Evolutionary conservation across 768 basidiomycete species (phyloP).

Genomic region (Tricholoma furcatifolium): DNA sequence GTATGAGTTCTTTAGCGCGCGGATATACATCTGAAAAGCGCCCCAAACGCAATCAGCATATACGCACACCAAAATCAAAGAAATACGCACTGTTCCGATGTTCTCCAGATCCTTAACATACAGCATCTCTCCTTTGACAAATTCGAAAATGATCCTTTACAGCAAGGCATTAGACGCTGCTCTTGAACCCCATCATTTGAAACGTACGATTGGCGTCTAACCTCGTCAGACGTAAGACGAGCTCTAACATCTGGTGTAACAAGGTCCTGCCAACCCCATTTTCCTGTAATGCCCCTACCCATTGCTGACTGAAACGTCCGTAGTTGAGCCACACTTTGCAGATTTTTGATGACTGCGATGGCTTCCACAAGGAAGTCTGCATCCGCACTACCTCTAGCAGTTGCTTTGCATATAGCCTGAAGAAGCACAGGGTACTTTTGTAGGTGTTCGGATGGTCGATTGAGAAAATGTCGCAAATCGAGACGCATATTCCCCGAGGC

Average conservation of each 20-base stretch:
- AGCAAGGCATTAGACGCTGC: background rate
- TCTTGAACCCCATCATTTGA: background rate
- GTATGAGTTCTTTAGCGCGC: conserved; percentile 67
- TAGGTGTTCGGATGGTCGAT: conserved; percentile 79
- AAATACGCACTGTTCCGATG: conserved; percentile 66
- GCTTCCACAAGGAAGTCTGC: conserved; percentile 79
- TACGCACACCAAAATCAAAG: background rate
- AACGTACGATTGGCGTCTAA: conserved; percentile 84
- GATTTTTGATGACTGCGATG: conserved; percentile 74
- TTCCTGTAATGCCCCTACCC: conserved; percentile 75
- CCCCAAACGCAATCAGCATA: background rate
- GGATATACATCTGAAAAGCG: conserved; percentile 73
- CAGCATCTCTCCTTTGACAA: conserved; percentile 95
- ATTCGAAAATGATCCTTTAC: conserved; percentile 83
- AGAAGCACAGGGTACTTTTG: conserved; percentile 85
- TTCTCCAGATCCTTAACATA: conserved; percentile 95
- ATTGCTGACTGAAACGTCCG: conserved; percentile 89
- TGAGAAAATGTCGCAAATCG: conserved; percentile 78
- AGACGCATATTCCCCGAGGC: conserved; percentile 39
- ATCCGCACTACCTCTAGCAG: conserved; percentile 78
- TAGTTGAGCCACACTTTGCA: conserved; percentile 79
- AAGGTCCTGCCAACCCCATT: conserved; percentile 89
- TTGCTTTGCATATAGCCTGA: conserved; percentile 84
- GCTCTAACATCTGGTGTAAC: conserved; percentile 64
- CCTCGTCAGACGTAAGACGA: conserved; percentile 67